Conservation (phyloP, 768 basidiomycete species). For the Rhizopogon vesiculosus region DNA sequence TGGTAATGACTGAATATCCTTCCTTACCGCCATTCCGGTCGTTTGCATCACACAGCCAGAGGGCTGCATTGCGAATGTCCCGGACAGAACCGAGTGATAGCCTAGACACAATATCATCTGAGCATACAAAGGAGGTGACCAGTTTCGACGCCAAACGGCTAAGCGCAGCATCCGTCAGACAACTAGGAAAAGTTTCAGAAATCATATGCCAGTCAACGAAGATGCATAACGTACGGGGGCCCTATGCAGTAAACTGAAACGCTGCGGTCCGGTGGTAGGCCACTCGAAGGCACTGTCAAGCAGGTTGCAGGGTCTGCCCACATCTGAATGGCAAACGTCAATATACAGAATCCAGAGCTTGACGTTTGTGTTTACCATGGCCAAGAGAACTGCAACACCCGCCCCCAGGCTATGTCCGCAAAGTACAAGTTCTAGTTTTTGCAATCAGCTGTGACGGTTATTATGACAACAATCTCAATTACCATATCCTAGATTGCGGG, state of each 20-base stretch:
- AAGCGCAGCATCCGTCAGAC: slow-evolving; percentile 57
- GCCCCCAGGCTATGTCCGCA: slow-evolving; percentile 85
- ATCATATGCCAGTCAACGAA: neutral
- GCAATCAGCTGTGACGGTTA: neutral
- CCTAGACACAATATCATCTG: slow-evolving; percentile 76
- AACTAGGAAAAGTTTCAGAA: slow-evolving; percentile 30
- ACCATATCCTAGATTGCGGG: slow-evolving; percentile 71
- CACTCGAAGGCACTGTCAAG: slow-evolving; percentile 60
- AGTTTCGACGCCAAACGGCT: slow-evolving; percentile 56
- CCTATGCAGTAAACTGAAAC: slow-evolving; percentile 78
- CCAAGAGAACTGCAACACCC: slow-evolving; percentile 72
- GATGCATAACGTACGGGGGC: slow-evolving; percentile 54
- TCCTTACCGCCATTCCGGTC: slow-evolving; percentile 31
- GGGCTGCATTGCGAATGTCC: slow-evolving; percentile 68
- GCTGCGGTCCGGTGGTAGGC: slow-evolving; percentile 59
- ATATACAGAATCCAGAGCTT: neutral
- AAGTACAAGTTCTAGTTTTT: slow-evolving; percentile 55
- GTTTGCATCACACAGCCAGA: slow-evolving; percentile 78
- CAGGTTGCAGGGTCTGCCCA: slow-evolving; percentile 84
- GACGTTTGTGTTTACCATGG: slow-evolving; percentile 45
- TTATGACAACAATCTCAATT: neutral
- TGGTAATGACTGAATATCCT: slow-evolving; percentile 36
- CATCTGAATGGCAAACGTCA: slow-evolving; percentile 43
- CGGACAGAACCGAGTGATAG: slow-evolving; percentile 74
- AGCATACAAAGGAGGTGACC: slow-evolving; percentile 76